Conservation (phyloP, 805 yeast species). For the Lipomyces spencermartinsiae region DNA sequence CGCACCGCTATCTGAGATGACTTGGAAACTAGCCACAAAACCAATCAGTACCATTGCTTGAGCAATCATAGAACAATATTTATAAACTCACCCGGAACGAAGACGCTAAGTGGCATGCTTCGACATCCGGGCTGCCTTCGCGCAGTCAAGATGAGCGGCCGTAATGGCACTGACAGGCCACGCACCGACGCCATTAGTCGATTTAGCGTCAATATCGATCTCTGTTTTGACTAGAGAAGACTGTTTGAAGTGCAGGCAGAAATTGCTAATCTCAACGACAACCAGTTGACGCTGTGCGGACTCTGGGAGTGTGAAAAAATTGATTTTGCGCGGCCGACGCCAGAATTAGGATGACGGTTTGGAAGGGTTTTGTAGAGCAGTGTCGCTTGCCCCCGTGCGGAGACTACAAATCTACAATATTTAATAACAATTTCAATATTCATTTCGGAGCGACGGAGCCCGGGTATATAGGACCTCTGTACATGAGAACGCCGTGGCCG, state of each 20-base stretch:
- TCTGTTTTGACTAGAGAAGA: background rate
- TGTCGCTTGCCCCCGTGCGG: too few relatives aligned
- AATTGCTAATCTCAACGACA: too few relatives aligned
- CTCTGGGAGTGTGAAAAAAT: too few relatives aligned
- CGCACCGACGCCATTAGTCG: background rate
- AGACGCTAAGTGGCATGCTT: background rate
- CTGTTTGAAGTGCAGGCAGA: background rate
- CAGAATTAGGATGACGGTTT: background rate
- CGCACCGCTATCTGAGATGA: background rate
- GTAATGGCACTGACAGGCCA: background rate
- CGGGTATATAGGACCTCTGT: too few relatives aligned
- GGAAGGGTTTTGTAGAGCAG: background rate
- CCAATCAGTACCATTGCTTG: background rate
- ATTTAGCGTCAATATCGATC: background rate
- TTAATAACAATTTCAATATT: too few relatives aligned
- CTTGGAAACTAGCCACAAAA: background rate
- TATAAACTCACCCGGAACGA: background rate
- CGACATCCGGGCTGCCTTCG: background rate
- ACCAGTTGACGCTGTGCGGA: too few relatives aligned
- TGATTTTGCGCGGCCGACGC: too few relatives aligned
- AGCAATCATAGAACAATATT: background rate
- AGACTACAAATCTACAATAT: too few relatives aligned
- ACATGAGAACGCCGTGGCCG: too few relatives aligned
- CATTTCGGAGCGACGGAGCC: too few relatives aligned
- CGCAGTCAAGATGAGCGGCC: slow-evolving; percentile 4